Percentiles rank a stretch among this genome's conserved stretches.
These are phyloP conservation scores for Geranium incanum DNA, from an alignment of 441 rosid species.

Conservation along the genomic window DNA sequence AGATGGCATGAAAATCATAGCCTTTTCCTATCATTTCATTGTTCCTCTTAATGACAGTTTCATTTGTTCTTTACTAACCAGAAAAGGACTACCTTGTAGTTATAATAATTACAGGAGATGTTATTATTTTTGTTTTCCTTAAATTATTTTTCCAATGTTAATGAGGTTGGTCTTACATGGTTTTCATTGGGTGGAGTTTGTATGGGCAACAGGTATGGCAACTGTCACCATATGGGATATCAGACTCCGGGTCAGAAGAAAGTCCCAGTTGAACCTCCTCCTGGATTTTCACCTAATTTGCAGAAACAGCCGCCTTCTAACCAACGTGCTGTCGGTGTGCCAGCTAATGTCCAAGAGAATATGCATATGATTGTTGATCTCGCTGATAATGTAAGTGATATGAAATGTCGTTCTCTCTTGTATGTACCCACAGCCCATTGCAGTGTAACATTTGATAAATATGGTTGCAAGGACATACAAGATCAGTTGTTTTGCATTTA, in stretches of 20 bases:
- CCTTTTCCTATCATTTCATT: background rate
- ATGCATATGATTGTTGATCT: slow-evolving; percentile 24
- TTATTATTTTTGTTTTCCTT: background rate
- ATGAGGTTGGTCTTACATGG: slow-evolving; percentile 7
- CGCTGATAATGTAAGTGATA: slow-evolving; percentile 38
- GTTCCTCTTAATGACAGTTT: background rate
- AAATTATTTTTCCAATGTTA: background rate
- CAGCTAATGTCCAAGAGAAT: slow-evolving; percentile 24
- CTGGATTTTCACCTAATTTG: slow-evolving; percentile 18
- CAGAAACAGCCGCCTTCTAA: slow-evolving; percentile 22
- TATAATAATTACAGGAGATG: background rate
- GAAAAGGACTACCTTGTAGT: background rate
- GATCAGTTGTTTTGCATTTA: background rate
- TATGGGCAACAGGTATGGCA: slow-evolving; percentile 45
- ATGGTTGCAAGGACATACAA: slow-evolving; percentile 1
- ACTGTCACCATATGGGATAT: slow-evolving; percentile 52
- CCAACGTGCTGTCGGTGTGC: slow-evolving; percentile 18
- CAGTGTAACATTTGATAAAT: background rate
- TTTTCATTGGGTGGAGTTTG: slow-evolving; percentile 16
- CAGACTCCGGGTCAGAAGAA: slow-evolving; percentile 29
- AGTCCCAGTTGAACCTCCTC: slow-evolving; percentile 26
- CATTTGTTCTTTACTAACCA: background rate
- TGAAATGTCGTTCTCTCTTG: slow-evolving; percentile 2
- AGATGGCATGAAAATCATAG: too few relatives aligned
- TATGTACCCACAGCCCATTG: background rate